These are phyloP conservation scores for Ceratobasidium sp. DNA, from an alignment of 1,284 basidiomycete genomes.

Conservation along the genomic window DNA sequence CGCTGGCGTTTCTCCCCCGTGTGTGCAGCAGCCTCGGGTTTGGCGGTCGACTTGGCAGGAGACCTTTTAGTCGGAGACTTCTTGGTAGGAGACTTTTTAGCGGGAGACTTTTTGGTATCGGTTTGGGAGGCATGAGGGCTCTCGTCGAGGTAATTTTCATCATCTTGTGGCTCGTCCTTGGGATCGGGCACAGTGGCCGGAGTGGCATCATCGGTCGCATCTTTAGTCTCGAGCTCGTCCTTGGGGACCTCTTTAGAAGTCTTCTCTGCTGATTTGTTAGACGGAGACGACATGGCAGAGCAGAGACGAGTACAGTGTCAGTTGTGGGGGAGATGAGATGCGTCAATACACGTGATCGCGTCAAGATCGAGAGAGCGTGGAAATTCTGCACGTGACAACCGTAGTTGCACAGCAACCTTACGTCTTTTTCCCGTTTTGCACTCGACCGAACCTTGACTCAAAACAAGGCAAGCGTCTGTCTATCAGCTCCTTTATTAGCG, in stretches of 20 bases:
- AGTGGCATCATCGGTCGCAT: background rate
- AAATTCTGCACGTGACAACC: background rate
- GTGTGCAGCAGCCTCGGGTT: constrained; percentile 12
- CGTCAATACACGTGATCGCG: constrained; percentile 16
- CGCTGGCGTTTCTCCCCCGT: constrained; percentile 26
- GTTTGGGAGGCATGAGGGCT: background rate
- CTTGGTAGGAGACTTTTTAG: no score
- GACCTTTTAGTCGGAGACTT: constrained; percentile 10
- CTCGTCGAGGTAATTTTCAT: constrained; percentile 28
- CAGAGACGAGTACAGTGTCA: background rate
- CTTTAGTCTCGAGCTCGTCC: background rate
- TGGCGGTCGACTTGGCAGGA: background rate
- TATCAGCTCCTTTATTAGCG: background rate
- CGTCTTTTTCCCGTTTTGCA: background rate
- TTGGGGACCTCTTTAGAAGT: background rate
- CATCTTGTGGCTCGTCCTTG: background rate
- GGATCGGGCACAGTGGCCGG: constrained; percentile 4
- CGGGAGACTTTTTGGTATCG: background rate
- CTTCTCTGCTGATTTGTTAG: background rate
- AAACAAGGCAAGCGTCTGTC: background rate
- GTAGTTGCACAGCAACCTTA: constrained; percentile 4
- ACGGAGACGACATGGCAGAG: background rate
- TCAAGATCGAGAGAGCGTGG: constrained; percentile 10
- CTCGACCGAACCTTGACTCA: background rate
- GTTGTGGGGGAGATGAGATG: constrained; percentile 5